Conservation (phyloP, 257 asterid species). For the Anisodus acutangulus region DNA sequence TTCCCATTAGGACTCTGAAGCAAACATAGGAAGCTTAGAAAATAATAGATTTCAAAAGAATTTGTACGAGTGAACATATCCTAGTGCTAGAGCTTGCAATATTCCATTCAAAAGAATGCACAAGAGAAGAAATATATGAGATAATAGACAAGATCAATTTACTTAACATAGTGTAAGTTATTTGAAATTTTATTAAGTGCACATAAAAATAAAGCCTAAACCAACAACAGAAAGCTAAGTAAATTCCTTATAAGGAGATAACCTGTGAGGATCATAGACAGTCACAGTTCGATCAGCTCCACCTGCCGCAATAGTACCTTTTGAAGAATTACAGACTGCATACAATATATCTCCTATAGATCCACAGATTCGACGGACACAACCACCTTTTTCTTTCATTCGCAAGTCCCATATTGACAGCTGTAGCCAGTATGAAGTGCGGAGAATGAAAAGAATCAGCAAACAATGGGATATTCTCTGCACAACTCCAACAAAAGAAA, state of each 20-base stretch:
- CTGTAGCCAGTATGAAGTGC: constrained; percentile 47
- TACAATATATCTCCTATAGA: constrained; percentile 80
- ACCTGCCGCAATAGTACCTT: constrained; percentile 76
- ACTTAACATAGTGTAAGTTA: constrained; percentile 4
- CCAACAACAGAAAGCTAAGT: background rate
- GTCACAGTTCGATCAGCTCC: constrained; percentile 93
- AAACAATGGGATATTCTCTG: background rate
- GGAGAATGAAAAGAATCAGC: background rate
- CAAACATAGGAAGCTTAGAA: background rate
- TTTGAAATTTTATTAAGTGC: constrained; percentile 1
- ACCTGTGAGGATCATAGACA: constrained; percentile 95
- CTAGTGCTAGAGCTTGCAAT: background rate
- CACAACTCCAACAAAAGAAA: constrained; percentile 27
- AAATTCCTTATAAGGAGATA: constrained; percentile 32
- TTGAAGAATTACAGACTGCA: constrained; percentile 68
- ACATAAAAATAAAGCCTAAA: constrained; percentile 5
- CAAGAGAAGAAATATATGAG: background rate
- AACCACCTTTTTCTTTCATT: constrained; percentile 89
- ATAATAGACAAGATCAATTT: background rate
- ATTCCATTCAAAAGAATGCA: constrained; percentile 19
- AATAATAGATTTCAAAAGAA: background rate
- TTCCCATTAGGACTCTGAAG: background rate
- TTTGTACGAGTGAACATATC: background rate
- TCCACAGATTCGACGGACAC: constrained; percentile 74
- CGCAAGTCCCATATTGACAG: constrained; percentile 89